These are phyloP conservation scores for Chloris gayana DNA, from an alignment of 176 grass and related monocot genomes.

Conservation along the genomic window DNA sequence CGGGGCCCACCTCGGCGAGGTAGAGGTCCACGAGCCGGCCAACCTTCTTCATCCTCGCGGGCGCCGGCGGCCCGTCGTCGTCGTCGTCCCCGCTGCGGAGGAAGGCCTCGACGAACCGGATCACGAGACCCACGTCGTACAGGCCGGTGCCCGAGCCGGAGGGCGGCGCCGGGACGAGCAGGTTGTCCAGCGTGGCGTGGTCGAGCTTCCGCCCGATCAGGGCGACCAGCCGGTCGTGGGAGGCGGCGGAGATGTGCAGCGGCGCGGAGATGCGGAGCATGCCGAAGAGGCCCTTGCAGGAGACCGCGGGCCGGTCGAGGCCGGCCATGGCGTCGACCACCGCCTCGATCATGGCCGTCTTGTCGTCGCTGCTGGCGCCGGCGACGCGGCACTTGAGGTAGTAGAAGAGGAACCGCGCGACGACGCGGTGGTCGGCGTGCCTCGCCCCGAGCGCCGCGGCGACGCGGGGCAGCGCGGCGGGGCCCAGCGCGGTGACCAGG, in stretches of 20 bases:
- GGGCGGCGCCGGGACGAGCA: conserved; percentile 65
- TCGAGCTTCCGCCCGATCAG: conserved; percentile 91
- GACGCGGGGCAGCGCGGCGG: conserved; percentile 57
- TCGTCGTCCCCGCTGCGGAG: conserved; percentile 31
- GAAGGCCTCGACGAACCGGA: conserved; percentile 76
- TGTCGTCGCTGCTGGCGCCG: conserved; percentile 45
- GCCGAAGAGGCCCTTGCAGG: conserved; percentile 84
- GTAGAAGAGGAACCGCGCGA: conserved; percentile 80
- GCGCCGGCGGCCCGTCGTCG: background rate
- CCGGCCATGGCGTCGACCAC: conserved; percentile 46
- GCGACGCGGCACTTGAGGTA: conserved; percentile 68
- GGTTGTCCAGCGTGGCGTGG: conserved; percentile 83
- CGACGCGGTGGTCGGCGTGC: conserved; percentile 59
- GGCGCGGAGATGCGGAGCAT: conserved; percentile 68
- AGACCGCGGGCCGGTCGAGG: conserved; percentile 66
- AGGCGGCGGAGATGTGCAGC: conserved; percentile 46
- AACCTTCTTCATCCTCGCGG: conserved; percentile 64
- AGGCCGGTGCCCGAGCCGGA: conserved; percentile 39
- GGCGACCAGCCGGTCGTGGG: conserved; percentile 52
- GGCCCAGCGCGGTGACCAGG: conserved; percentile 46
- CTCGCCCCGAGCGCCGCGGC: conserved; percentile 56
- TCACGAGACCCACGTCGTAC: conserved; percentile 75
- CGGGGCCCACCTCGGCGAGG: conserved; percentile 86
- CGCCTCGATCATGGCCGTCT: conserved; percentile 58
- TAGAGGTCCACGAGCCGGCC: conserved; percentile 76